phyloP scores from a whole-genome alignment of 352 stramenopile genomes.

The Phytopythium sindhum region DNA sequence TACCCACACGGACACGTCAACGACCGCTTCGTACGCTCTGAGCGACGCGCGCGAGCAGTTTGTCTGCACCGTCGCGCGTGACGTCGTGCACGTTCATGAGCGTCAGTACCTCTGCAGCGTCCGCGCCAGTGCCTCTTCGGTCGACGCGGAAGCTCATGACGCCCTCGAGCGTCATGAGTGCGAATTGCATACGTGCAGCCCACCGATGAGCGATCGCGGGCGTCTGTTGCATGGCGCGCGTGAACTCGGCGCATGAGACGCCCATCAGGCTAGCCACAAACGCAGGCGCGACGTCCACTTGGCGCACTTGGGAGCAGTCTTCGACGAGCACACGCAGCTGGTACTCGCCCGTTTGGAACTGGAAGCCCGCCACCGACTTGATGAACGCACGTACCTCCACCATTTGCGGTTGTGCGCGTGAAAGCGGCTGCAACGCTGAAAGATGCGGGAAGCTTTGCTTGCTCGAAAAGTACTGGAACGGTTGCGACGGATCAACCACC shows the following conservation, averaged over 20 bases:
- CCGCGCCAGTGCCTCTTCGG: conserved; percentile 12
- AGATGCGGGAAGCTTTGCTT: conserved; percentile 10
- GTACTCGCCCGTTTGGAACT: conserved; percentile 71
- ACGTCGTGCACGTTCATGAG: conserved; percentile 53
- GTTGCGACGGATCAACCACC: conserved; percentile 15
- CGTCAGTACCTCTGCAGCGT: conserved; percentile 23
- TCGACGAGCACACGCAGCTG: conserved; percentile 72
- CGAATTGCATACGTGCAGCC: conserved; percentile 76
- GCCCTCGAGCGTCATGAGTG: conserved; percentile 77
- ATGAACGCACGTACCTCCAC: conserved; percentile 68
- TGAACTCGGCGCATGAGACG: conserved; percentile 62
- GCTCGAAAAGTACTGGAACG: conserved; percentile 59
- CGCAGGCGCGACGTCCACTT: conserved; percentile 44
- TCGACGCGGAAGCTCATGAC: conserved; percentile 55
- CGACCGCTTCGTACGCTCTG: not conserved
- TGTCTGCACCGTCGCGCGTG: conserved; percentile 24
- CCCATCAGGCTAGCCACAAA: conserved; percentile 77
- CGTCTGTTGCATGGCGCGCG: conserved; percentile 64
- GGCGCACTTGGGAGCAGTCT: conserved; percentile 60
- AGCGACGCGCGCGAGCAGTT: conserved; percentile 47
- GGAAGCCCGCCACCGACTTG: conserved; percentile 81
- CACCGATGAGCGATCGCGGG: conserved; percentile 51
- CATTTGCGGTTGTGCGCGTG: conserved; percentile 7
- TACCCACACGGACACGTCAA: not conserved
- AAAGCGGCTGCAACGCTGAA: conserved; percentile 4